Evolutionary conservation across 495 filamentous ascomycete genomes (phyloP), one percentile per base, ranked within the genome.

Genomic region (Tuber microsphaerosporum): DNA sequence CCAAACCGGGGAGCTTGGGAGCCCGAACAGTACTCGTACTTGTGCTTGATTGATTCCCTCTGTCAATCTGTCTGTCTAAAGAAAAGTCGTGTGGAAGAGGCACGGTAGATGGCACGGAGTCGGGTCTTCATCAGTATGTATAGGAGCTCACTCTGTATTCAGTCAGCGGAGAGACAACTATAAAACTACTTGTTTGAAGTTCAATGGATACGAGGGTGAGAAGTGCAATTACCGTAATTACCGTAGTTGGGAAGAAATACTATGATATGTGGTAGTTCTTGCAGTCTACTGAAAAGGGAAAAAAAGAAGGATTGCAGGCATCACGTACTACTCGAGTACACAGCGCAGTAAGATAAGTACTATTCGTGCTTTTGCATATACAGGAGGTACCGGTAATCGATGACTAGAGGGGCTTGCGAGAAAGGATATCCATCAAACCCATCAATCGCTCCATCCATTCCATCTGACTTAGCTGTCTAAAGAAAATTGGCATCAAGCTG

Each of bases 111-210:
- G 56, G 26, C 56, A 14, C 56, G 56, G 56, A 65, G 26, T 16
- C 56, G 34, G 14, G 56, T 65, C 56, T 26, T 65, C 56, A 34
- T 34, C 34, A 65, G 34, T 34, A 34, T 65, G 56, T 0, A 12
- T 0, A 14, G 34, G 56, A 65, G 56, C 26, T 17, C 14, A n/a
- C 26, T 65, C 56, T 12, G 14, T 65, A 34, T 65, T 65, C 26
- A 34, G 56, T 65, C 56, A 31, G 56, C 56, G 14, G 56, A 61
- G 56, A 65, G 56, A 65, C 56, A 31, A 34, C 56, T 65, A 56
- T 61, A 31, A 34, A 34, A 65, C 56, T 65, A 65, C 56, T 65
- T 65, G 56, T 65, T 65, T 65, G 56, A 65, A 65, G 56, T 65
- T 65, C 56, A 65, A 65, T 65, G 56, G 56, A 65, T 19, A 65